These are phyloP conservation scores for Fomitopsis schrenkii DNA, from an alignment of 1,284 basidiomycete genomes.

Conservation along the genomic window DNA sequence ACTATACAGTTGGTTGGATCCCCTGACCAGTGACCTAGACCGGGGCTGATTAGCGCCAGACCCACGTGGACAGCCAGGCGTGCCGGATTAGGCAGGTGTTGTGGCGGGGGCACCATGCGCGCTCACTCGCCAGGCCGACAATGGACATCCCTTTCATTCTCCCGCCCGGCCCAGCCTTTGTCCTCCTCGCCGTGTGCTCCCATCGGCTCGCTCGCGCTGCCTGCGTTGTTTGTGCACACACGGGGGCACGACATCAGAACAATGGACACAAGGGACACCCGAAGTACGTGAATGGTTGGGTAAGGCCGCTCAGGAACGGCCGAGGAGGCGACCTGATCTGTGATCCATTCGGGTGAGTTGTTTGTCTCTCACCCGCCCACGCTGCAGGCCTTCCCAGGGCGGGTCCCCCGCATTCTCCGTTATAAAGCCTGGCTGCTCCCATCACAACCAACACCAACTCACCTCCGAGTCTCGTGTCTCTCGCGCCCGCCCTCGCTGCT, in stretches of 20 bases:
- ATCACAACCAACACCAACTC: conserved; percentile 18
- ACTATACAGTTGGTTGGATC: conserved; percentile 26
- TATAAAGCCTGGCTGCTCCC: conserved; percentile 9
- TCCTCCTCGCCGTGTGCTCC: neutral
- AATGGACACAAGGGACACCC: neutral
- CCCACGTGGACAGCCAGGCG: neutral
- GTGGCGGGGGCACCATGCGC: conserved; percentile 5
- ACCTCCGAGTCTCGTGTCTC: conserved; percentile 13
- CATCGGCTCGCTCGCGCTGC: neutral
- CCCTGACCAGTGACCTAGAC: conserved; percentile 9
- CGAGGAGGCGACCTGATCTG: neutral
- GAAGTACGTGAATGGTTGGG: neutral
- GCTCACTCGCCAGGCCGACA: conserved; percentile 10
- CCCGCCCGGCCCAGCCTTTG: neutral
- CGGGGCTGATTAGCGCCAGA: neutral
- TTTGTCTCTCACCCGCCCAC: neutral
- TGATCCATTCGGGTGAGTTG: neutral
- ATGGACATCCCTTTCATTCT: conserved; percentile 21
- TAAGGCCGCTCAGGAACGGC: neutral
- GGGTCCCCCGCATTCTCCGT: neutral
- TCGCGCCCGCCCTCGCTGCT: conserved; percentile 2
- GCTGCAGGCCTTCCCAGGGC: neutral
- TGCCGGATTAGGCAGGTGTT: conserved; percentile 17
- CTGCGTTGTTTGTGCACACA: neutral
- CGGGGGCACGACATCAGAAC: neutral